A percentile compares a stretch with the other conserved stretches of the same genome.
phyloP scores from a whole-genome alignment of 495 filamentous ascomycete genomes.

The Hypoxylon lienhwacheense region DNA sequence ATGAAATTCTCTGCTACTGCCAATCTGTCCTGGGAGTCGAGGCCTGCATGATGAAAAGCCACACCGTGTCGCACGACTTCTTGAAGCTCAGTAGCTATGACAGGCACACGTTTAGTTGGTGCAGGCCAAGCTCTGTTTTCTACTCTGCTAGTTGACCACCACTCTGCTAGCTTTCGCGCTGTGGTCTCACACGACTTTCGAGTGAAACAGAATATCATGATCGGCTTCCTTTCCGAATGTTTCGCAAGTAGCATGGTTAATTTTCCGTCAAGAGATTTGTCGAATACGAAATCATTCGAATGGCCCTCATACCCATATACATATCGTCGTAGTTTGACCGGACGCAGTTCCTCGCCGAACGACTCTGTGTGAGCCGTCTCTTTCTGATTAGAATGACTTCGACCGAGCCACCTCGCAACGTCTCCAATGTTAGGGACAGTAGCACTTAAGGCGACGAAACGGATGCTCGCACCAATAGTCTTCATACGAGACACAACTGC shows the following conservation, averaged over 20 bases:
- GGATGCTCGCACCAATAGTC: constrained; percentile 78
- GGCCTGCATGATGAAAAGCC: constrained; percentile 91
- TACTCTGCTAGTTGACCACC: constrained; percentile 61
- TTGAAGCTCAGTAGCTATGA: constrained; percentile 64
- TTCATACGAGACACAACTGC: constrained; percentile 98
- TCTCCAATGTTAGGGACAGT: constrained; percentile 93
- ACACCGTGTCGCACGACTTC: constrained; percentile 70
- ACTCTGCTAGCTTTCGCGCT: constrained; percentile 69
- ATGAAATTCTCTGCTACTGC: constrained; percentile 74
- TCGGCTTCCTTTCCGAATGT: constrained; percentile 78
- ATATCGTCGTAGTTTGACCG: constrained; percentile 82
- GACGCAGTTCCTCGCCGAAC: constrained; percentile 92
- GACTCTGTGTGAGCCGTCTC: constrained; percentile 70
- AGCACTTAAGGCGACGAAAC: constrained; percentile 90
- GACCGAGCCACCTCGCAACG: constrained; percentile 90
- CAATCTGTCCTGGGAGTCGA: constrained; percentile 69
- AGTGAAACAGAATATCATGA: constrained; percentile 92
- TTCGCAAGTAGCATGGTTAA: constrained; percentile 74
- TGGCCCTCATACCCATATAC: constrained; percentile 71
- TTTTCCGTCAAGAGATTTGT: constrained; percentile 74
- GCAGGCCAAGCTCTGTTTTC: constrained; percentile 68
- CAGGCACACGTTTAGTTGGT: constrained; percentile 57
- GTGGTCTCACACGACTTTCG: constrained; percentile 75
- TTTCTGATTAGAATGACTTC: constrained; percentile 64
- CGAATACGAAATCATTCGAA: constrained; percentile 84